Percentiles rank a stretch among this genome's conserved stretches.
phyloP scores from a whole-genome alignment of 768 basidiomycete genomes.

The Gloeostereum incarnatum region DNA sequence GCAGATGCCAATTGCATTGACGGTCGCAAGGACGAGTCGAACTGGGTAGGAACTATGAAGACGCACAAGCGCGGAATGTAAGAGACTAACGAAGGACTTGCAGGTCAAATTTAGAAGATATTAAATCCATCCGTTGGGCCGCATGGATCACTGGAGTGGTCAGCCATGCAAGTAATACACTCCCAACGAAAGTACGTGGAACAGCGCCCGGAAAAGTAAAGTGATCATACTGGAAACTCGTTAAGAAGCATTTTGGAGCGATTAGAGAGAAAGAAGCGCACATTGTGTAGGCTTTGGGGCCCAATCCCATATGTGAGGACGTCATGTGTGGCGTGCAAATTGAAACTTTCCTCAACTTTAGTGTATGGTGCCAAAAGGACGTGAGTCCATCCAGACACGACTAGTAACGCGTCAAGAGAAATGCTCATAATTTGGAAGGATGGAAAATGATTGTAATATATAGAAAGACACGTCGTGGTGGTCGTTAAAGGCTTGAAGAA shows the following conservation, averaged over 20 bases:
- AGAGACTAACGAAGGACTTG: slow-evolving; percentile 52
- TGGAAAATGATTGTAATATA: no score
- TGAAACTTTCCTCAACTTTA: slow-evolving; percentile 98
- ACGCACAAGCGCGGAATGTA: neutral
- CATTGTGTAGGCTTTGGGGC: slow-evolving; percentile 31
- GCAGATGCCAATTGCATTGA: slow-evolving; percentile 55
- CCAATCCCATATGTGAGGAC: slow-evolving; percentile 66
- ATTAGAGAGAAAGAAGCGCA: slow-evolving; percentile 21
- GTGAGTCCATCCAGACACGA: slow-evolving; percentile 48
- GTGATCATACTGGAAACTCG: slow-evolving; percentile 72
- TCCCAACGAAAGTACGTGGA: slow-evolving; percentile 81
- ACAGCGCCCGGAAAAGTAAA: slow-evolving; percentile 81
- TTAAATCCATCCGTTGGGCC: slow-evolving; percentile 28
- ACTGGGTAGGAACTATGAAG: slow-evolving; percentile 34
- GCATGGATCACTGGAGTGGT: slow-evolving; percentile 38
- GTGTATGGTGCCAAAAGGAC: slow-evolving; percentile 80
- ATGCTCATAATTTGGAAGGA: no score
- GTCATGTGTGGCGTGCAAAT: slow-evolving; percentile 87
- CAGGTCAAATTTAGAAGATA: slow-evolving; percentile 52
- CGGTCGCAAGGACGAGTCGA: slow-evolving; percentile 58
- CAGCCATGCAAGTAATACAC: slow-evolving; percentile 55
- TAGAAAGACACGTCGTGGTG: no score
- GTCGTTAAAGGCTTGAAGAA: no score
- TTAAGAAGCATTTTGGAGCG: neutral
- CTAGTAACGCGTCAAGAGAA: slow-evolving; percentile 39